Base-by-base conservation (phyloP, 2,329 filamentous ascomycete genomes). In the Sclerotinia nivalis region DNA sequence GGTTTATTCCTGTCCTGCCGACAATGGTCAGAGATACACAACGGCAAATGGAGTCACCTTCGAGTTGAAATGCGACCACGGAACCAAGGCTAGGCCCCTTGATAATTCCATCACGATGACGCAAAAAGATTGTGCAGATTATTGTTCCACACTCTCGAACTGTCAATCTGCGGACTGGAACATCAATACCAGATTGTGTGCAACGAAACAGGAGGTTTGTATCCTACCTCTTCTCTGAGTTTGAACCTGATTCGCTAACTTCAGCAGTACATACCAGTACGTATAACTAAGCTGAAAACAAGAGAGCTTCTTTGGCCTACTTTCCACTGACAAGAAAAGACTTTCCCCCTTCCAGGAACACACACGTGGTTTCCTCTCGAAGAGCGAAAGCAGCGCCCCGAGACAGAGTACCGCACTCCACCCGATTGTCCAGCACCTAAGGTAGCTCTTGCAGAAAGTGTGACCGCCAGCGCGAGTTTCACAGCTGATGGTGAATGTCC, bases 341-440 rank as follows among this genome's bases (percentile, higher is more conserved):
- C 61, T 0, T 65, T 65, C 22, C 61, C 61, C 4, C 49, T 65
- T 28, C 1, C 61, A 54, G 61, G 61, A 52, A 65, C 61, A 4
- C 61, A 65, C n/a, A 65, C 61, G 31, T 65, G 61, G 61, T 65
- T 65, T 43, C 61, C 61, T 25, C 47, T 65, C 9, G 61, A 65
- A 43, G 61, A 65, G 34, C 31, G 61, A 2, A 65, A 25, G 2
- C 47, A 40, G 61, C 61, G 61, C 20, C 61, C 61, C 0, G 47
- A 65, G 2, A 54, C 49, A 52, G 61, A 65, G 9, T 52, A 40
- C 15, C 61, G 61, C 34, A 52, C 61, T 5, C 61, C 61, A 15
- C 61, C 61, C 1, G 47, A 65, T 10, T 65, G 61, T 9, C 61
- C 61, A 22, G 34, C 47, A 52, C 34, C 34, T 2, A 65, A 65